These are phyloP conservation scores for Globisporangium barbulae DNA, from an alignment of 352 stramenopile species.

Conservation along the genomic window DNA sequence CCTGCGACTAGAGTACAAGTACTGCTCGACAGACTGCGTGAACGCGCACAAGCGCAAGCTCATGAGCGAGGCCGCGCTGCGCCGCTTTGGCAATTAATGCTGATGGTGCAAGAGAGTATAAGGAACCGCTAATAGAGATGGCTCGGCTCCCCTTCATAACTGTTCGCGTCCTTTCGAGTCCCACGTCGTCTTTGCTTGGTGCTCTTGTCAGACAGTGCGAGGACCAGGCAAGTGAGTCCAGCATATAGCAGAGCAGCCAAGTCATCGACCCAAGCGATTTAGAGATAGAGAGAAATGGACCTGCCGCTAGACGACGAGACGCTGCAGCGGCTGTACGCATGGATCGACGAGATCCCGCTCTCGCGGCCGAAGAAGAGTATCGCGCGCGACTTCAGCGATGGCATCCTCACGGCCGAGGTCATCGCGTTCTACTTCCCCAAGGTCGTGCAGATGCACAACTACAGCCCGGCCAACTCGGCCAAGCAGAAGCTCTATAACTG, in stretches of 20 bases:
- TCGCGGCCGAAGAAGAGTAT: conserved; percentile 95
- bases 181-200: neutral
- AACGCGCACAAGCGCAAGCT: conserved; percentile 91
- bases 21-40: conserved; percentile 94
- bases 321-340: conserved; percentile 92
- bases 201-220: neutral
- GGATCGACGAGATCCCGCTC: conserved; percentile 95
- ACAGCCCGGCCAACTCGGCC: conserved; percentile 90
- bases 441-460: conserved; percentile 96
- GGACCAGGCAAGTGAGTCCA: neutral
- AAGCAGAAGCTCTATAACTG: conserved; percentile 97
- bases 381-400: conserved; percentile 94
- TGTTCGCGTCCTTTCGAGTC: conserved; percentile 28
- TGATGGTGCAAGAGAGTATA: neutral
- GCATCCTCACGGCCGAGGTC: conserved; percentile 88
- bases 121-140: neutral
- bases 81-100: conserved; percentile 54
- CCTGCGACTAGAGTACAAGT: conserved; percentile 89
- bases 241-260: neutral
- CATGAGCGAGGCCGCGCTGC: conserved; percentile 90
- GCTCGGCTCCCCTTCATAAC: conserved; percentile 9
- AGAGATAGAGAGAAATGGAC: conserved; percentile 33
- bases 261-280: neutral
- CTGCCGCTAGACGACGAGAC: conserved; percentile 85
- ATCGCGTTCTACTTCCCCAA: conserved; percentile 94